Evolutionary conservation across 495 filamentous ascomycete genomes (phyloP), one percentile per base, ranked within the genome.

Genomic region (Penicillium pancosmium): DNA sequence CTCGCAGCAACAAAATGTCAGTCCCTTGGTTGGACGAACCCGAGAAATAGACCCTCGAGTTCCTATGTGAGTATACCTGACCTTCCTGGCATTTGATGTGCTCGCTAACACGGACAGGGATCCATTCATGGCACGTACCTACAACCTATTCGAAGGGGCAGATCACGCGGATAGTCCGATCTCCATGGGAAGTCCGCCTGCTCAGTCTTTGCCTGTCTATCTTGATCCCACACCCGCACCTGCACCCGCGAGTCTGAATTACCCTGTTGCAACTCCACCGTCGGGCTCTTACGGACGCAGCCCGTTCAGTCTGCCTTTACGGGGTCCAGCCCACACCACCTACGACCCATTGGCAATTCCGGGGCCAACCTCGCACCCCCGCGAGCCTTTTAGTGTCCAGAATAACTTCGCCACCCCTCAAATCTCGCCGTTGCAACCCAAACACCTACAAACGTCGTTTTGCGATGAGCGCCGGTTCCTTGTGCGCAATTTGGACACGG

Each of bases 401-500:
- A 31, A 31, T 4, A 31, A 31, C 27, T 31, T 31, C 27, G 6
- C 8, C 27, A 31, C 5, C 27, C 27, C 27, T 31, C 27, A 31
- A 6, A 31, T 31, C 27, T 31, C 27, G 27, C 27, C 27, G 6
- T 8, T 31, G 27, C 27, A 31, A 9, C 27, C 27, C 8, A 31
- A 31, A 21, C 2, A 48, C 16, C 19, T 9, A 19, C 5, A n/a
- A 44, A 19, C n/a, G 2, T 44, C 41, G 2, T 10, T 38, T 44
- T 16, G 21, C 21, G 13, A 50, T 36, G 35, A 49, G 6, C 59
- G 59, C 13, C 46, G 51, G 1, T 58, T 58, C 25, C 5, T 51
- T 11, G 55, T 63, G 15, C 23, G 21, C 1, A 47, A 48, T 11
- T 34, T 59, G 31, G 19, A 38, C 43, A 56, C 56, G 10, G 52